Percentiles rank a stretch among this genome's conserved stretches.
Evolutionary conservation across 352 stramenopile species (phyloP).

Genomic region (Globisporangium sylvaticum): DNA sequence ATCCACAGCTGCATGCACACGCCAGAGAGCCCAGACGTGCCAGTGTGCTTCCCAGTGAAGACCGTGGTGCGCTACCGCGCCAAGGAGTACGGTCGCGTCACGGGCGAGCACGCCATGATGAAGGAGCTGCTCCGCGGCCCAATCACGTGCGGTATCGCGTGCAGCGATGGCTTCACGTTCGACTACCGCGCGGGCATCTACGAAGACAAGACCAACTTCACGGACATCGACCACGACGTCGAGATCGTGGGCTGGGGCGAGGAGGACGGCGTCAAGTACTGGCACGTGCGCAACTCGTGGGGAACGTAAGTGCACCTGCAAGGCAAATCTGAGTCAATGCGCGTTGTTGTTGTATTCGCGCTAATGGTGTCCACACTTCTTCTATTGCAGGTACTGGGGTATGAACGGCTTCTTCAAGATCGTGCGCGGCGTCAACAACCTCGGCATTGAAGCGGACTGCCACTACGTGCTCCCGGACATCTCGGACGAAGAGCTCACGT

Average conservation of each 20-base stretch:
- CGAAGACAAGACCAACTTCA: constrained; percentile 63
- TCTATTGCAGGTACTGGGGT: constrained; percentile 51
- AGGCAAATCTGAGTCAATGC: too few relatives aligned
- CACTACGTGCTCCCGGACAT: constrained; percentile 71
- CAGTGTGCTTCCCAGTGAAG: constrained; percentile 46
- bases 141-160: constrained; percentile 89
- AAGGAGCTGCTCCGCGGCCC: constrained; percentile 72
- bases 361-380: neutral
- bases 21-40: constrained; percentile 17
- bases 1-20: constrained; percentile 36
- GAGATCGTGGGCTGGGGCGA: constrained; percentile 92
- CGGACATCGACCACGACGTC: constrained; percentile 81
- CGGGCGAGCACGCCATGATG: constrained; percentile 57
- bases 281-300: constrained; percentile 92
- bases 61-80: constrained; percentile 50
- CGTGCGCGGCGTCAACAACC: constrained; percentile 76
- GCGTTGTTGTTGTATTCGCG: neutral
- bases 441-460: constrained; percentile 85
- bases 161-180: constrained; percentile 52
- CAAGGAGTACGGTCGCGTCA: constrained; percentile 42
- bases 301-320: constrained; percentile 43
- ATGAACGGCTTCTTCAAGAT: constrained; percentile 93
- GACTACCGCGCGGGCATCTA: constrained; percentile 90
- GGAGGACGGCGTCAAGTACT: constrained; percentile 84
- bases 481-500: constrained; percentile 48